These are phyloP conservation scores for Arabidopsis suecica DNA, from an alignment of 345 rosid species.

Conservation along the genomic window DNA sequence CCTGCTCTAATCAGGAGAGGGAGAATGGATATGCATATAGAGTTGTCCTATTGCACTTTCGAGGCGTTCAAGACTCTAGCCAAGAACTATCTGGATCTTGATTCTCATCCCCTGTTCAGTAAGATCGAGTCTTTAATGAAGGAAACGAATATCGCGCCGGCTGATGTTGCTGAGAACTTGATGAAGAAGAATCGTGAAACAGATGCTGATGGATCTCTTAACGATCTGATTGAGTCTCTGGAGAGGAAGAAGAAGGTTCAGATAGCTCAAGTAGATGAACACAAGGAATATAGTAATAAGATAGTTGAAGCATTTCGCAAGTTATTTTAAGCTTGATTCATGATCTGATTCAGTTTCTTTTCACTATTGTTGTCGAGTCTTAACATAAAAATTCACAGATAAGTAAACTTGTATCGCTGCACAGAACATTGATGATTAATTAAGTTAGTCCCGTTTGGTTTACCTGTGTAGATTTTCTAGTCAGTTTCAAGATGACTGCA, in stretches of 20 bases:
- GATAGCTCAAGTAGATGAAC: neutral
- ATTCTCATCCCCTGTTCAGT: conserved; percentile 42
- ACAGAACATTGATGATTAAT: neutral
- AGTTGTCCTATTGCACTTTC: conserved; percentile 53
- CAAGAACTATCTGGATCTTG: conserved; percentile 48
- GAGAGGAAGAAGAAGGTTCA: conserved; percentile 38
- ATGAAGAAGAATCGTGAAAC: conserved; percentile 46
- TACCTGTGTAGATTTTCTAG: conserved; percentile 37
- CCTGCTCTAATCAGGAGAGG: conserved; percentile 57
- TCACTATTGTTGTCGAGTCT: neutral
- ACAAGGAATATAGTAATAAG: neutral
- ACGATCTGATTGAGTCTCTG: conserved; percentile 46
- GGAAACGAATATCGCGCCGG: conserved; percentile 49
- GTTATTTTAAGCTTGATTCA: neutral
- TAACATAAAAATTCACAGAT: neutral
- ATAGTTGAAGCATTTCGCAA: conserved; percentile 5
- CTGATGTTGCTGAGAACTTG: conserved; percentile 54
- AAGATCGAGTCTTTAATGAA: conserved; percentile 36
- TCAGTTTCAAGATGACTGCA: conserved; percentile 28
- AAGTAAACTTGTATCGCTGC: neutral
- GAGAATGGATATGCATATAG: conserved; percentile 54
- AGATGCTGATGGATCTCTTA: conserved; percentile 43
- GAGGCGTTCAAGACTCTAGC: conserved; percentile 53
- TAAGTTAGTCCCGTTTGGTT: conserved; percentile 16
- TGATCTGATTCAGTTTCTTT: neutral